These are phyloP conservation scores for Spergularia azorica DNA, from an alignment of 179 eudicot species.

Conservation along the genomic window DNA sequence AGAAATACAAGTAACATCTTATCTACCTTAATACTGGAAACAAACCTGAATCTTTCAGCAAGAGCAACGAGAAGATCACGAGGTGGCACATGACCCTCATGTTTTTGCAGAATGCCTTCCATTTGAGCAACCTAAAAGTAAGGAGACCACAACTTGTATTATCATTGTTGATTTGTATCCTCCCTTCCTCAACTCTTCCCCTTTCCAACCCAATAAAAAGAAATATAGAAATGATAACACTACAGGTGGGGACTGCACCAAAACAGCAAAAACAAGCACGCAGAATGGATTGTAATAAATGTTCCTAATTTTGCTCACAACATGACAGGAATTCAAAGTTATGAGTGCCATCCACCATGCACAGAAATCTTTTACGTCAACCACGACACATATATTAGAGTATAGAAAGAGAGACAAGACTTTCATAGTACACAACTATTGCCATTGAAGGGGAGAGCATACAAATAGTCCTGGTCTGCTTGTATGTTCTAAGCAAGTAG, in stretches of 20 bases:
- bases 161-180: background rate
- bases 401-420: no score
- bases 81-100: constrained; percentile 56
- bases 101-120: constrained; percentile 68
- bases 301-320: background rate
- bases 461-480: no score
- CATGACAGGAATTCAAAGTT: background rate
- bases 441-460: background rate
- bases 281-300: background rate
- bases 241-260: background rate
- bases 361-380: background rate
- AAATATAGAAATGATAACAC: background rate
- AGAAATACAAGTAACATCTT: constrained; percentile 2
- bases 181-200: background rate
- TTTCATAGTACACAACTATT: background rate
- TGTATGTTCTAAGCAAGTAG: background rate
- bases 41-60: constrained; percentile 78
- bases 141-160: background rate
- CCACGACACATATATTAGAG: background rate
- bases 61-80: constrained; percentile 66
- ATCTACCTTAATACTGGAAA: background rate
- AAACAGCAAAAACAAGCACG: background rate
- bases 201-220: background rate
- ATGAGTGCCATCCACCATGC: background rate
- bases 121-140: constrained; percentile 67